phyloP scores from a whole-genome alignment of 108 stramenopile species.

The Parietichytrium sp. region DNA sequence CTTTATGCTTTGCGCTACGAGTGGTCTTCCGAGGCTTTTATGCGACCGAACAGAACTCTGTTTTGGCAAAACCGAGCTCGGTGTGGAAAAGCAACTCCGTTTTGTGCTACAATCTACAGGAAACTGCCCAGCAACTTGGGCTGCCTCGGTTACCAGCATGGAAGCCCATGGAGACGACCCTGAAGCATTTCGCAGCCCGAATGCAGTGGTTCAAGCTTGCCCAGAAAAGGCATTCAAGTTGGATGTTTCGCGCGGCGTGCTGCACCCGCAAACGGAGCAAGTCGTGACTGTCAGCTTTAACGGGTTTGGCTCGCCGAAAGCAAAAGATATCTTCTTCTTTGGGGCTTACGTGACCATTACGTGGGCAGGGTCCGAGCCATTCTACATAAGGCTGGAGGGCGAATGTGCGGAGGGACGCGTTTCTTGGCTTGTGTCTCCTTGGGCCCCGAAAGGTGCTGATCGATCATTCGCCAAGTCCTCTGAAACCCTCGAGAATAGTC shows the following conservation, averaged over 20 bases:
- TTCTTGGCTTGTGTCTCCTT: background rate
- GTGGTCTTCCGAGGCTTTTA: too few relatives aligned
- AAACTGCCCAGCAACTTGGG: slow-evolving; percentile 25
- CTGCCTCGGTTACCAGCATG: background rate
- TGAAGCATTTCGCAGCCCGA: too few relatives aligned
- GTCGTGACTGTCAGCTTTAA: background rate
- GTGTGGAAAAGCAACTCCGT: too few relatives aligned
- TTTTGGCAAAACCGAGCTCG: too few relatives aligned
- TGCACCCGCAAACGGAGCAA: background rate
- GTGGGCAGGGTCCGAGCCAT: slow-evolving; percentile 1
- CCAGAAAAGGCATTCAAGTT: too few relatives aligned
- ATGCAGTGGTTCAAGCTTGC: too few relatives aligned
- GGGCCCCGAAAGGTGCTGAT: background rate
- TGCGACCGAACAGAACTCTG: too few relatives aligned
- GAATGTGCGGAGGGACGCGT: background rate
- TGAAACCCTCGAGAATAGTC: background rate
- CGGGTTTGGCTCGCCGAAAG: background rate
- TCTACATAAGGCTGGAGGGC: background rate
- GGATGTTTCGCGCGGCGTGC: background rate
- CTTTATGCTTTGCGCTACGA: too few relatives aligned
- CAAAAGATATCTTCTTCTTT: background rate
- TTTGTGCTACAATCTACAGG: background rate
- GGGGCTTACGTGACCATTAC: background rate
- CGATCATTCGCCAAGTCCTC: background rate
- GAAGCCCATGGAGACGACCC: too few relatives aligned